A percentile compares a stretch with the other conserved stretches of the same genome.
Evolutionary conservation across 2,329 filamentous ascomycete species (phyloP).

Genomic region (Diaporthe nobilis): DNA sequence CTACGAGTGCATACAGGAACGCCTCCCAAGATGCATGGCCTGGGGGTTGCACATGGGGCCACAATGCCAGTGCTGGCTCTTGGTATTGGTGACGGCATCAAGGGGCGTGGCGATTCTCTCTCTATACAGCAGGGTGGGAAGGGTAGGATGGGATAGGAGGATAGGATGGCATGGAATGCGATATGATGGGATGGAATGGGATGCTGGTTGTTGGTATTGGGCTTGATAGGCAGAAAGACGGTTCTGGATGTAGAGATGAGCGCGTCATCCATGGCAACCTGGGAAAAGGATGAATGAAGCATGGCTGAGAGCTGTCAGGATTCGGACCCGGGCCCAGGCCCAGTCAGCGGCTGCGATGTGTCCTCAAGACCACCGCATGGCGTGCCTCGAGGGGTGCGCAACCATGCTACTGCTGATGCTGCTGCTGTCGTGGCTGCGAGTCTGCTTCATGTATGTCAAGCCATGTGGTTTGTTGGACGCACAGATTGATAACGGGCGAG

Average conservation of each 20-base stretch:
- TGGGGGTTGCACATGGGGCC: not conserved
- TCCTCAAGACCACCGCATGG: slow-evolving; percentile 12
- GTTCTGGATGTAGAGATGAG: slow-evolving; percentile 1
- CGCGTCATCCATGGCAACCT: slow-evolving; percentile 28
- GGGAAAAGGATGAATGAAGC: not conserved
- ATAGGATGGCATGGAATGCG: not conserved
- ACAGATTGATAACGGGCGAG: slow-evolving; percentile 16
- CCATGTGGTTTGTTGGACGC: not conserved
- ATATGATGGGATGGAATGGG: not conserved
- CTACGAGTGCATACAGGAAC: not conserved
- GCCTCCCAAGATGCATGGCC: not conserved
- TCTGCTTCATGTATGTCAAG: slow-evolving; percentile 18
- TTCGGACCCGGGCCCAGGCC: slow-evolving; percentile 6
- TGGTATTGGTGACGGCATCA: not conserved
- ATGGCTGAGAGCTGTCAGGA: slow-evolving; percentile 18
- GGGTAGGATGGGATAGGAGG: not conserved
- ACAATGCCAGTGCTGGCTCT: not conserved
- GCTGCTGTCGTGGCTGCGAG: not conserved
- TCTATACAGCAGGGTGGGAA: not conserved
- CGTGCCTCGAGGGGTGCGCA: not conserved
- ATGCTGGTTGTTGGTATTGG: not conserved
- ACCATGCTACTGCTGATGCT: slow-evolving; percentile 7
- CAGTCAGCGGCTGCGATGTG: slow-evolving; percentile 29
- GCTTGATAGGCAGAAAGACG: not conserved
- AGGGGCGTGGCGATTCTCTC: not conserved